phyloP scores from a whole-genome alignment of 148 eudicot species.

The Fagopyrum homotropicum region DNA sequence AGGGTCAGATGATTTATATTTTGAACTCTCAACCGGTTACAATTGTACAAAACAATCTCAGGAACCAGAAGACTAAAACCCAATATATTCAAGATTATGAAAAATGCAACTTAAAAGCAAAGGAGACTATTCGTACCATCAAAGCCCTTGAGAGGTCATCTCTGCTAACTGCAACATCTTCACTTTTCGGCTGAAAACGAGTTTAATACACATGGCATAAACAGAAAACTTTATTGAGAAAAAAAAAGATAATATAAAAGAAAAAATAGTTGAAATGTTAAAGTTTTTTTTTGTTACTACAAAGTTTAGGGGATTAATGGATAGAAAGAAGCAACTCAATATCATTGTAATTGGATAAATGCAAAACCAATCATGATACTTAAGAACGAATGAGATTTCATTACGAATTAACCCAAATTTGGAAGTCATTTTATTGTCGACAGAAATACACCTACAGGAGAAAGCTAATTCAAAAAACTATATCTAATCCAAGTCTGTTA shows the following conservation, averaged over 20 bases:
- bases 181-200: conserved; percentile 56
- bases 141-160: conserved; percentile 80
- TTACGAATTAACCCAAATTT: not conserved
- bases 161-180: conserved; percentile 65
- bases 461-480: not conserved
- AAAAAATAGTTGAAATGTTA: not conserved
- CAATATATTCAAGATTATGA: not conserved
- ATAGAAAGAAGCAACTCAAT: not conserved
- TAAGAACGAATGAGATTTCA: not conserved
- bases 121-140: conserved; percentile 41
- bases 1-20: not conserved
- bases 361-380: not conserved
- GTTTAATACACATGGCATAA: conserved; percentile 9
- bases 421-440: not conserved
- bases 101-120: not conserved
- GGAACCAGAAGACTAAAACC: not conserved
- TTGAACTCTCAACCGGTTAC: not conserved
- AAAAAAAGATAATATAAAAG: not conserved
- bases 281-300: not conserved
- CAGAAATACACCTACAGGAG: not conserved
- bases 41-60: not conserved
- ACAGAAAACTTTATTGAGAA: conserved; percentile 9
- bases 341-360: not conserved
- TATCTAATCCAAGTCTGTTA: not conserved
- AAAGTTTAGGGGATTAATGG: not conserved